These are phyloP conservation scores for Paxillus ammoniavirescens DNA, from an alignment of 768 basidiomycete genomes.

Conservation along the genomic window DNA sequence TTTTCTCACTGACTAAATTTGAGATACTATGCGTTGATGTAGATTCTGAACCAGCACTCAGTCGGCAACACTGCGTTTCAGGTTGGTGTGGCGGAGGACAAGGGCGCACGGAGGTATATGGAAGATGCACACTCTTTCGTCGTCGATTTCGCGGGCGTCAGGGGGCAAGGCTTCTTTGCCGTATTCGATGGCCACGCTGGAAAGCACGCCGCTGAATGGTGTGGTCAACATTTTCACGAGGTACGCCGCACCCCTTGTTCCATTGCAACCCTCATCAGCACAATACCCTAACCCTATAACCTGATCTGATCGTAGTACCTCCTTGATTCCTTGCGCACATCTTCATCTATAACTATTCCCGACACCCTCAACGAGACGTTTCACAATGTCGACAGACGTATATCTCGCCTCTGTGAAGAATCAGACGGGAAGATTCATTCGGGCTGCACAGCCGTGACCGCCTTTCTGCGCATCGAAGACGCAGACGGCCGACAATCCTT, in stretches of 20 bases:
- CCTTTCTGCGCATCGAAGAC: conserved; percentile 92
- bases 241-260: conserved; percentile 35
- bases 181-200: conserved; percentile 99
- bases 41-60: conserved; percentile 60
- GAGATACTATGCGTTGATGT: neutral
- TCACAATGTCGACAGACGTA: conserved; percentile 81
- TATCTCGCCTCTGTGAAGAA: conserved; percentile 83
- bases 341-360: conserved; percentile 63
- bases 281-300: conserved; percentile 8
- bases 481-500: conserved; percentile 71
- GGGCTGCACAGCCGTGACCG: conserved; percentile 95
- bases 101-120: conserved; percentile 89
- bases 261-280: neutral
- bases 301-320: conserved; percentile 45
- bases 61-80: conserved; percentile 61
- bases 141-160: conserved; percentile 86
- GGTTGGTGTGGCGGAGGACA: conserved; percentile 75
- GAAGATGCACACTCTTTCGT: conserved; percentile 97
- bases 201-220: conserved; percentile 99
- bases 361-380: conserved; percentile 93
- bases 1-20: neutral
- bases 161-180: conserved; percentile 97
- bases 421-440: conserved; percentile 92
- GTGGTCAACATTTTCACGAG: conserved; percentile 93
- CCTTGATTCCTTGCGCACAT: conserved; percentile 64